These are phyloP conservation scores for Diospyros kaki DNA, from an alignment of 148 eudicot genomes.

Conservation along the genomic window DNA sequence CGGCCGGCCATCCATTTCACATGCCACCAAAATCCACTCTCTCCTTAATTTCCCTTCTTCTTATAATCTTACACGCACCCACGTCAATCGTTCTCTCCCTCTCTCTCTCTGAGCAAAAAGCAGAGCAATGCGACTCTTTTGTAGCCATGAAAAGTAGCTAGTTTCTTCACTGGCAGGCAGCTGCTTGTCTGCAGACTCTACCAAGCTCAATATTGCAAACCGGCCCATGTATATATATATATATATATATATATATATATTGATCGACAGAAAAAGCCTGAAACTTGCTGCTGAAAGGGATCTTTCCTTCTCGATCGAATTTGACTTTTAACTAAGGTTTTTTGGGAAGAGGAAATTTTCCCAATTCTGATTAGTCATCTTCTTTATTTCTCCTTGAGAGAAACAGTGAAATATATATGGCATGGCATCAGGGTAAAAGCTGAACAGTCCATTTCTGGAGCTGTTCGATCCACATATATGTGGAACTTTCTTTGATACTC, in stretches of 20 bases:
- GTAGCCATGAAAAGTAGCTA: conserved; percentile 21
- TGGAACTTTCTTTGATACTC: no score
- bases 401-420: conserved; percentile 9
- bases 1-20: conserved; percentile 39
- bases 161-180: neutral
- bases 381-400: conserved; percentile 7
- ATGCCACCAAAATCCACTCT: conserved; percentile 30
- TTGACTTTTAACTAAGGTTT: conserved; percentile 16
- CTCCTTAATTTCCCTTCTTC: conserved; percentile 3
- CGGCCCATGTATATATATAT: no score
- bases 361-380: conserved; percentile 13
- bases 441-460: conserved; percentile 48
- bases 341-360: conserved; percentile 10
- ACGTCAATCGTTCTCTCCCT: conserved; percentile 2
- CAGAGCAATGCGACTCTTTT: conserved; percentile 15
- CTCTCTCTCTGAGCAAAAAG: conserved; percentile 5
- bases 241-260: no score
- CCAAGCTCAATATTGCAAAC: no score
- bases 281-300: conserved; percentile 6
- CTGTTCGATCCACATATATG: conserved; percentile 25
- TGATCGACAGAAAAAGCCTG: conserved; percentile 10
- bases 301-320: conserved; percentile 13
- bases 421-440: conserved; percentile 15
- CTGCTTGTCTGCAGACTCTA: neutral
- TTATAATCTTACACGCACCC: neutral